These are phyloP conservation scores for Dendrocalamus sinicus DNA, from an alignment of 176 grass and related monocot species.

Conservation along the genomic window DNA sequence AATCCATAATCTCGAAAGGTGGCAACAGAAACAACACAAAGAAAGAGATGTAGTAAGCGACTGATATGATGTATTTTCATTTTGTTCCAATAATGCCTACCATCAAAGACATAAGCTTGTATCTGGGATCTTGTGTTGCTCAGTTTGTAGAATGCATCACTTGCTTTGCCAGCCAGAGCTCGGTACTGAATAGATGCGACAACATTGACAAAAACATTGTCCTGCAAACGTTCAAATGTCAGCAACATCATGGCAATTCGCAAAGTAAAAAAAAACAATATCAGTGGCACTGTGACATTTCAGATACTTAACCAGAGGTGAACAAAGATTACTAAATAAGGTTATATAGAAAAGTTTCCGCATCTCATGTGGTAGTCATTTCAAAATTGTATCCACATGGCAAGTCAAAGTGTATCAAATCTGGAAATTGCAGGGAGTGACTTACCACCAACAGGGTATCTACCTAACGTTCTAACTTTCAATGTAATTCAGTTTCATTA, in stretches of 20 bases:
- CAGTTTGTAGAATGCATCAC: slow-evolving; percentile 85
- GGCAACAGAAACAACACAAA: neutral
- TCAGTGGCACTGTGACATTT: slow-evolving; percentile 19
- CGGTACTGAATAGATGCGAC: slow-evolving; percentile 87
- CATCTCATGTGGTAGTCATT: neutral
- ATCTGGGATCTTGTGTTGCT: slow-evolving; percentile 89
- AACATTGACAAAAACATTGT: slow-evolving; percentile 91
- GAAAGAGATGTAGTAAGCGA: neutral
- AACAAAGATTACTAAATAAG: neutral
- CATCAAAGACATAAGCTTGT: slow-evolving; percentile 88
- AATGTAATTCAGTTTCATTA: neutral
- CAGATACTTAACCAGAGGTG: slow-evolving; percentile 9
- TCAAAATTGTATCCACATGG: neutral
- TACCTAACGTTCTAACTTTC: neutral
- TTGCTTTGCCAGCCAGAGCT: slow-evolving; percentile 74
- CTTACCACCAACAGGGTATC: neutral
- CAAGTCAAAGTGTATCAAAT: neutral
- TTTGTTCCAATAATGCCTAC: slow-evolving; percentile 42
- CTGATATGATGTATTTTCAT: neutral
- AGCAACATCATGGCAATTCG: neutral
- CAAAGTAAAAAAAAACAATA: neutral
- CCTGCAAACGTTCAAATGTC: slow-evolving; percentile 53
- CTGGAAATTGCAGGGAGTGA: neutral
- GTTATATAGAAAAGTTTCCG: neutral
- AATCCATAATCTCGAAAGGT: neutral